Evolutionary conservation across 225 moss, liverwort and hornwort genomes (phyloP).

Genomic region (Ulota crispa): DNA sequence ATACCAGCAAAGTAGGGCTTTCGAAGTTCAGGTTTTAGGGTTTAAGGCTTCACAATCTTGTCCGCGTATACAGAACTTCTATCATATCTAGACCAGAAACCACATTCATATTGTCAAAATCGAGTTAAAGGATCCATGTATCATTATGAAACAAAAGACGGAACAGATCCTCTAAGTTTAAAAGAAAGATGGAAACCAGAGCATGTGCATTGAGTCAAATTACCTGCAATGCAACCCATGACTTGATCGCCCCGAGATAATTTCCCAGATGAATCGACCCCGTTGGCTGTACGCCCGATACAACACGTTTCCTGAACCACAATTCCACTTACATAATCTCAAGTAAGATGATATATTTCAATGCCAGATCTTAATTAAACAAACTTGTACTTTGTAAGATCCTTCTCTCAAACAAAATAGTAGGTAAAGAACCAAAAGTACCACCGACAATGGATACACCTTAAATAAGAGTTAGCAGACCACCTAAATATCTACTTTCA

Average conservation of each 20-base stretch:
- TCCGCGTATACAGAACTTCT: background rate
- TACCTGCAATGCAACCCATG: conserved; percentile 97
- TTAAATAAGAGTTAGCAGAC: background rate
- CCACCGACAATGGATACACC: background rate
- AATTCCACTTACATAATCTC: background rate
- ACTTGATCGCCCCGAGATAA: conserved; percentile 95
- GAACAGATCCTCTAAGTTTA: background rate
- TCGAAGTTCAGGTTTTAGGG: background rate
- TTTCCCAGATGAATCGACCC: conserved; percentile 97
- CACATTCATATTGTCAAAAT: background rate
- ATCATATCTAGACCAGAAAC: conserved; percentile 3
- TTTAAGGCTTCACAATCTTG: background rate
- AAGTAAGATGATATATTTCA: background rate
- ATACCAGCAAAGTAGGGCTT: background rate
- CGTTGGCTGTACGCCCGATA: conserved; percentile 96
- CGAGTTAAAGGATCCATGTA: background rate
- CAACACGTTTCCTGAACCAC: conserved; percentile 81
- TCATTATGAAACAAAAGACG: background rate
- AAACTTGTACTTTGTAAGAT: background rate
- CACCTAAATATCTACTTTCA: background rate
- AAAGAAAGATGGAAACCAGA: background rate
- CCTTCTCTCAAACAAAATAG: background rate
- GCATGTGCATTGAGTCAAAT: background rate
- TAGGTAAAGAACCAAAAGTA: background rate
- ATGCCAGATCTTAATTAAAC: background rate